A percentile compares a stretch with the other conserved stretches of the same genome.
These are phyloP conservation scores for Populus hybrid DNA, from an alignment of 441 rosid species.

Conservation along the genomic window DNA sequence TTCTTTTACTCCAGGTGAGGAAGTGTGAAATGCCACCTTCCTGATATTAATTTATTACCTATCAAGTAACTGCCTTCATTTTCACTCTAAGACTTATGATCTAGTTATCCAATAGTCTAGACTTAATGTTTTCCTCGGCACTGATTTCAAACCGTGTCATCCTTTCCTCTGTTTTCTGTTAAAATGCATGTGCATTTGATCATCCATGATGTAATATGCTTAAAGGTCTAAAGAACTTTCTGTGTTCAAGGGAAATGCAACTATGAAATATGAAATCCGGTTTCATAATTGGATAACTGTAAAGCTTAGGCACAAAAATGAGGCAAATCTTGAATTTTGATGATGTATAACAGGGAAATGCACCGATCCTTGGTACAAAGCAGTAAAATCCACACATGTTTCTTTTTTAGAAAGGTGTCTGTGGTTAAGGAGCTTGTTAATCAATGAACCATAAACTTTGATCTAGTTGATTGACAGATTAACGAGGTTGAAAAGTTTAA, in stretches of 20 bases:
- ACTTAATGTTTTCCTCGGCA: neutral
- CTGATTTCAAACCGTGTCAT: neutral
- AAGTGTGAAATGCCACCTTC: neutral
- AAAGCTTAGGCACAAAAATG: neutral
- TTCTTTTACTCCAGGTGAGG: conserved; percentile 86
- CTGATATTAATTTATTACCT: neutral
- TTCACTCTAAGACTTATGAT: neutral
- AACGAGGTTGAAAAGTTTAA: neutral
- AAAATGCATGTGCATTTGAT: neutral
- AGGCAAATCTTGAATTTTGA: neutral
- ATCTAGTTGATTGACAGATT: neutral
- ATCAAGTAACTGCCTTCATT: neutral
- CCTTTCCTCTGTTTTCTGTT: neutral
- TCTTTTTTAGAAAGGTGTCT: neutral
- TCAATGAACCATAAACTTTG: neutral
- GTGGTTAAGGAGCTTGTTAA: neutral
- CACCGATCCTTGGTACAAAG: neutral
- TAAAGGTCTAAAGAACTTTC: neutral
- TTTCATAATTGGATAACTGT: neutral
- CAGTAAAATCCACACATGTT: neutral
- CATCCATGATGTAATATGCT: neutral
- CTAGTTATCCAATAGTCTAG: neutral
- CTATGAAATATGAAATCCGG: neutral
- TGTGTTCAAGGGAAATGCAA: neutral
- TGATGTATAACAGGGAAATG: neutral